Evolutionary conservation across 306 rosid genomes (phyloP), one percentile per base, ranked within the genome.

Genomic region (Lathyrus tuberosus): DNA sequence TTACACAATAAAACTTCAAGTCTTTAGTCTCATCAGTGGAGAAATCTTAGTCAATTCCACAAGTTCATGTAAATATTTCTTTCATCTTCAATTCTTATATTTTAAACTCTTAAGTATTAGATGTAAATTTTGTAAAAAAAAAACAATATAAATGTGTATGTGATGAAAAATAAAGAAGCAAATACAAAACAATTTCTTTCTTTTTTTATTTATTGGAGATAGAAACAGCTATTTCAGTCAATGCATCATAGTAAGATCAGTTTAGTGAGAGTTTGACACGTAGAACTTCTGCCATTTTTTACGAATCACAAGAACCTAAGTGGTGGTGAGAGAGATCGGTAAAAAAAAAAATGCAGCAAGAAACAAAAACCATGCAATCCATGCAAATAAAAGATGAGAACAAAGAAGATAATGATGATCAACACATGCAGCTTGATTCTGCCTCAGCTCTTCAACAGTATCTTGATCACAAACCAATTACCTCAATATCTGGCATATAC

Each of bases 391-490:
- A 31, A 18, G 58, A 65, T 6, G 71, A 20, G 3, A 63, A 70
- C 44, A 72, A 72, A 24, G 26, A 47, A 20, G 17, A 35, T 48
- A 46, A 62, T 16, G 35, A 30, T 48, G 28, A 47, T 18, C 33
- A 47, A n/a, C 48, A 18, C 2, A 17, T 4, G 10, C 76, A 49
- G 8, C 10, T 65, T 30, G 89, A 79, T 78, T 73, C 86, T 40
- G 80, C 48, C 60, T 40, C 89, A 46, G 76, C 91, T 47, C 84
- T 83, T n/a, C 92, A 86, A 64, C 81, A 59, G 56, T 82, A 41
- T 75, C 83, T 91, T 66, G 84, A 85, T 73, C 84, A 28, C 70
- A 70, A 85, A 52, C 80, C 86, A 48, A 62, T 88, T 63, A 72
- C 62, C 73, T 80, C 89, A 15, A 70, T 91, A 14, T 10, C 92